phyloP scores from a whole-genome alignment of 257 asterid species.

The Petrea volubilis region DNA sequence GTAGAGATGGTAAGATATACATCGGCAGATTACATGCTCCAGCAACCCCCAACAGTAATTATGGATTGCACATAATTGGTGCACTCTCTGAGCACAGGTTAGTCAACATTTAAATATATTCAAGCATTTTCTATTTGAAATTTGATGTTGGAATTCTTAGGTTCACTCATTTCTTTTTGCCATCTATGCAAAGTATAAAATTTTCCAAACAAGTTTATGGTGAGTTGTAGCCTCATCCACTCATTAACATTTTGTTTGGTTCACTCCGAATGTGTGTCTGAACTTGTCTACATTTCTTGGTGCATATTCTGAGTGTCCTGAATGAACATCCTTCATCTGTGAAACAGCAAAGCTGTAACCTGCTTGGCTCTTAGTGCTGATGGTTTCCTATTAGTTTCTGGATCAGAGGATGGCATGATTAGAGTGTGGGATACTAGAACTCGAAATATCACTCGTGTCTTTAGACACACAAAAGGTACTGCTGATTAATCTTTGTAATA shows the following conservation, averaged over 20 bases:
- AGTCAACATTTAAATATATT: constrained; percentile 5
- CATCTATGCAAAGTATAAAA: background rate
- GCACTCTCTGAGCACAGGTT: constrained; percentile 82
- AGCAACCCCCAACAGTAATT: constrained; percentile 44
- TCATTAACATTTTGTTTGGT: background rate
- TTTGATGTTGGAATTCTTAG: background rate
- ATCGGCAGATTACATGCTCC: constrained; percentile 70
- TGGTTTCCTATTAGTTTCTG: constrained; percentile 72
- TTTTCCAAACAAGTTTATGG: constrained; percentile 4
- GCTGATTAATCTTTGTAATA: background rate
- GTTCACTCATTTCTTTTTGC: constrained; percentile 6
- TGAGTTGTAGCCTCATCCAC: background rate
- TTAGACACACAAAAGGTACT: constrained; percentile 80
- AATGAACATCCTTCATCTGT: constrained; percentile 29
- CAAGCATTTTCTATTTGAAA: constrained; percentile 3
- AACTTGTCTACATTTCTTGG: constrained; percentile 1
- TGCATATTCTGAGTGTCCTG: constrained; percentile 2
- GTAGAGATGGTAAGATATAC: constrained; percentile 92
- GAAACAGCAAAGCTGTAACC: constrained; percentile 82
- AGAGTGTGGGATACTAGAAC: constrained; percentile 87
- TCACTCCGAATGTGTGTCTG: background rate
- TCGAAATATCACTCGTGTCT: constrained; percentile 57
- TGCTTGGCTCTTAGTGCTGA: constrained; percentile 79
- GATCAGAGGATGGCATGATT: constrained; percentile 90
- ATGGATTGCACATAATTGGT: constrained; percentile 67